Conservation (phyloP, 176 grass and related monocot species). For the Oryza glumipatula region DNA sequence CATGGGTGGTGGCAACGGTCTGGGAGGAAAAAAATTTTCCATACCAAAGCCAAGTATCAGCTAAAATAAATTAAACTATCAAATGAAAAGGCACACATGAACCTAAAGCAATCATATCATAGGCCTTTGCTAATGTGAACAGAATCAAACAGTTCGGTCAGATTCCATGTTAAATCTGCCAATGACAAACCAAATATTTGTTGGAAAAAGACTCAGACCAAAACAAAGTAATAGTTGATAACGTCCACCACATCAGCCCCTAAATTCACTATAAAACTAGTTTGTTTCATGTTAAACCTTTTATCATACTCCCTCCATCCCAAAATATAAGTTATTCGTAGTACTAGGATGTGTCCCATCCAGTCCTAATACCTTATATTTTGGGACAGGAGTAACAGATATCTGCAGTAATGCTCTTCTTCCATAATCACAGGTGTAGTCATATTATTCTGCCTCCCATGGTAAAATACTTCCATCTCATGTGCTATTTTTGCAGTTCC, state of each 20-base stretch:
- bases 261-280: not conserved
- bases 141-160: not conserved
- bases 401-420: not conserved
- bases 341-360: no score
- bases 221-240: not conserved
- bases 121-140: not conserved
- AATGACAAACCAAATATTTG: not conserved
- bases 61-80: no score
- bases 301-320: no score
- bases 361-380: not conserved
- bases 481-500: no score
- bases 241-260: not conserved
- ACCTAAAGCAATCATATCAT: not conserved
- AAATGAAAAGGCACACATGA: not conserved
- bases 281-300: not conserved
- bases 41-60: no score
- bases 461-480: no score
- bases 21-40: no score
- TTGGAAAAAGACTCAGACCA: not conserved
- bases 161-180: not conserved
- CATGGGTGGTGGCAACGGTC: no score
- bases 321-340: not conserved
- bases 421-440: no score
- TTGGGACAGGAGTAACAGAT: not conserved
- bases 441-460: no score